A percentile compares a stretch with the other conserved stretches of the same genome.
These are phyloP conservation scores for Starmerella vitae DNA, from an alignment of 805 yeast species.

Conservation along the genomic window DNA sequence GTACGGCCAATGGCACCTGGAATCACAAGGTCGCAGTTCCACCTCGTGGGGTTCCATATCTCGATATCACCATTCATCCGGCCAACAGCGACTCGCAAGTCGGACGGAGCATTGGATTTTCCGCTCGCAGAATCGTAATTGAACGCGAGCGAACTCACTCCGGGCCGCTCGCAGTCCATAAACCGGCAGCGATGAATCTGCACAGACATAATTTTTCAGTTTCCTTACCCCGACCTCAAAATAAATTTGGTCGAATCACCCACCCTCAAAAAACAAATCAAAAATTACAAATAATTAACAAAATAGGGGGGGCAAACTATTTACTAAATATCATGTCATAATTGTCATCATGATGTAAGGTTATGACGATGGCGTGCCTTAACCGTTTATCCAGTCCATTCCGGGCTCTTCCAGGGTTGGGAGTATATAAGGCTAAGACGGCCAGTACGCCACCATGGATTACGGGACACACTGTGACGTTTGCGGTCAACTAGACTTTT, in stretches of 20 bases:
- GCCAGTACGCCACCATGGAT: conserved; percentile 23
- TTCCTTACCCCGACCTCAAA: no score
- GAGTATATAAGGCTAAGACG: no score
- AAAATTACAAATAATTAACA: no score
- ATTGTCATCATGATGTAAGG: no score
- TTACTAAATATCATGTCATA: no score
- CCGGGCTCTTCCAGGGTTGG: no score
- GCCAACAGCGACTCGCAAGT: conserved; percentile 75
- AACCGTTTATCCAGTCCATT: no score
- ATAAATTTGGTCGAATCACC: background rate
- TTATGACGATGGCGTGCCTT: no score
- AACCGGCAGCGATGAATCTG: conserved; percentile 84
- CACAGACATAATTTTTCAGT: conserved; percentile 36
- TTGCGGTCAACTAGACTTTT: conserved; percentile 32
- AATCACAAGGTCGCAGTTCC: conserved; percentile 64
- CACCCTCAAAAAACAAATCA: no score
- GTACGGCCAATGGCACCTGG: conserved; percentile 74
- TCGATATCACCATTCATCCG: conserved; percentile 91
- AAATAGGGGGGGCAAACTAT: no score
- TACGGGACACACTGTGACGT: conserved; percentile 31
- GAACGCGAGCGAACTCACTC: conserved; percentile 69
- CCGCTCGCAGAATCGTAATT: conserved; percentile 39
- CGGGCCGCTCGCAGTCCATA: conserved; percentile 75
- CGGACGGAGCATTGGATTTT: conserved; percentile 34
- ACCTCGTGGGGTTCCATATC: conserved; percentile 75